Evolutionary conservation across 345 rosid species (phyloP).

Genomic region (Luvunga scandens): DNA sequence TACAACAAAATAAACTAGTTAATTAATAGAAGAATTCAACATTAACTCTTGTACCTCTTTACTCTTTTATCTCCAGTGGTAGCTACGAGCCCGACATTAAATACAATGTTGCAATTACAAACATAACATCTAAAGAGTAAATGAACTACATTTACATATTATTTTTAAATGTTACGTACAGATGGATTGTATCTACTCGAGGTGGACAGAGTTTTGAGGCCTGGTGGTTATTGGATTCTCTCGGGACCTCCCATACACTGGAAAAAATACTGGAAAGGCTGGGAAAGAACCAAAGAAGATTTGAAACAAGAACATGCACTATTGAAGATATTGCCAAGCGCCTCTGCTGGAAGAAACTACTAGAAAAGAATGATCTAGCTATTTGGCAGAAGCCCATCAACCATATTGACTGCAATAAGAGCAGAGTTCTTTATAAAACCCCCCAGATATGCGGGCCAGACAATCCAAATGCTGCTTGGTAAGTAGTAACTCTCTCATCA

Average conservation of each 20-base stretch:
- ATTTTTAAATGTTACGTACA: slow-evolving; percentile 19
- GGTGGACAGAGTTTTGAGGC: slow-evolving; percentile 88
- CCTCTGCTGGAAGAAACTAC: slow-evolving; percentile 92
- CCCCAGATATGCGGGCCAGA: slow-evolving; percentile 71
- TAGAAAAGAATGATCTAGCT: slow-evolving; percentile 65
- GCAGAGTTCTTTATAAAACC: slow-evolving; percentile 42
- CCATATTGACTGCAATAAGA: slow-evolving; percentile 67
- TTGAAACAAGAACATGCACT: slow-evolving; percentile 76
- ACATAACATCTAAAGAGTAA: too few relatives aligned
- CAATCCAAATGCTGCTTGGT: slow-evolving; percentile 78
- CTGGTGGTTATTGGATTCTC: slow-evolving; percentile 97
- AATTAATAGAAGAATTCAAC: too few relatives aligned
- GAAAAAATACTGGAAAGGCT: slow-evolving; percentile 90
- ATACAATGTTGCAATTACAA: too few relatives aligned
- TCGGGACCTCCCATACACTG: slow-evolving; percentile 94
- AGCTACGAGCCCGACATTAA: too few relatives aligned
- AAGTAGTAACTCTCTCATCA: slow-evolving; percentile 8
- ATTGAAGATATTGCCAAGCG: slow-evolving; percentile 79
- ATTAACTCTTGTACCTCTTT: too few relatives aligned
- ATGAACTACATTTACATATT: too few relatives aligned
- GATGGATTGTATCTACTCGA: slow-evolving; percentile 84
- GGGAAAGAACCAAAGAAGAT: slow-evolving; percentile 85
- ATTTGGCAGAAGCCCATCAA: slow-evolving; percentile 88
- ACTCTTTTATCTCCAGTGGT: too few relatives aligned
- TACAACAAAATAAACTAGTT: too few relatives aligned